Base-by-base conservation (phyloP, 202 grass and related monocot genomes). In the Carex sylvatica region DNA sequence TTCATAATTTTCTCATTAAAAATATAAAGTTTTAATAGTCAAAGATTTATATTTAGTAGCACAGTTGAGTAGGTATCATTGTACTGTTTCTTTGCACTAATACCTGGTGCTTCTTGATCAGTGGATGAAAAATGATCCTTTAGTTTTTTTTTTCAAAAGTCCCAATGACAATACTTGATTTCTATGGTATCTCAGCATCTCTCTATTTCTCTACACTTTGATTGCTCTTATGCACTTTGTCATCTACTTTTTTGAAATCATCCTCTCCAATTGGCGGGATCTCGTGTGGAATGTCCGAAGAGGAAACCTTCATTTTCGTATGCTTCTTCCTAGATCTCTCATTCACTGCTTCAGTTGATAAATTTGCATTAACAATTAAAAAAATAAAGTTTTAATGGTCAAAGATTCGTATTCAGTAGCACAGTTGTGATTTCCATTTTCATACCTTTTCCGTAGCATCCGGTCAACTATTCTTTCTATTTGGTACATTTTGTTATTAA, bases 251-350 rank as follows among this genome's bases (percentile, higher is more conserved):
- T 47, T 31, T 70, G 59, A 62, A 79, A 72, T 78, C 64, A 68
- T 75, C 30, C 73, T 85, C 86, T 82, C 74, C 47, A 81, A 69
- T 58, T 55, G 59, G 74, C 64, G 49, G 64, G 83, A 74, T 74
- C 46, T 74, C 76, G n/a, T 49, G 47, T 49, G 54, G 6, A 28
- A 49, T 62, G 15, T 82, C 87, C 9, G 77, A 62, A 87, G 79
- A 26, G 72, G 76, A 78, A 42, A 16, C 79, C 61, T 90, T 82
- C 59, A 47, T 70, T 82, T 85, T 83, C 82, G 84, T 75, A 54
- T 0, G 13, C 26, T 67, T 84, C 79, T 82, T 71, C 51, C 47
- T 84, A 88, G 65, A 65, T 61, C 60, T 85, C 63, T 69, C 88
- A 38, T 84, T 59, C 82, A 19, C 79, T 49, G 47, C 79, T 84